These are phyloP conservation scores for Cymbopogon flexuosus DNA, from an alignment of 202 grass and related monocot species.

Conservation along the genomic window DNA sequence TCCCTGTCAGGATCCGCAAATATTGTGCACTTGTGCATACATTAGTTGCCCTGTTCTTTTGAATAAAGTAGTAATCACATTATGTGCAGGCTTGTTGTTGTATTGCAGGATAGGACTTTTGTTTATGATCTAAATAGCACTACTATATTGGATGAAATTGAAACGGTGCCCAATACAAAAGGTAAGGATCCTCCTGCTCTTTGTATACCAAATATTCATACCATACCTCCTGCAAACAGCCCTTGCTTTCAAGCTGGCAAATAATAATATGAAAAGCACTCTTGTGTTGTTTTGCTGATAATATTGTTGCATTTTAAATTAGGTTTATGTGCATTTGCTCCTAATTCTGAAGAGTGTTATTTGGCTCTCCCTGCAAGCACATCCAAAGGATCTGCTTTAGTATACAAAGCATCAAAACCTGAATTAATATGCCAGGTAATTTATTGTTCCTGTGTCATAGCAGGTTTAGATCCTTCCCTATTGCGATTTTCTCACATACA, in stretches of 20 bases:
- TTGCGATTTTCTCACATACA: not conserved
- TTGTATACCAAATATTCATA: not conserved
- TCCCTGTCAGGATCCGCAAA: not conserved
- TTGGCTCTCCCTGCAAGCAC: slow-evolving; percentile 87
- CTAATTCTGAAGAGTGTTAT: slow-evolving; percentile 76
- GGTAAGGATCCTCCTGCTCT: slow-evolving; percentile 40
- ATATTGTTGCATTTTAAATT: slow-evolving; percentile 8
- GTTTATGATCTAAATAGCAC: slow-evolving; percentile 77
- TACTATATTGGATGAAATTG: slow-evolving; percentile 83
- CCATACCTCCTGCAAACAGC: not conserved
- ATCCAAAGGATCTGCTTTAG: slow-evolving; percentile 79
- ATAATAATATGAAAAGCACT: not conserved
- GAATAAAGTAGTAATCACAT: slow-evolving; percentile 40
- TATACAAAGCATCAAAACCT: slow-evolving; percentile 82
- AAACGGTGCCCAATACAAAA: slow-evolving; percentile 77
- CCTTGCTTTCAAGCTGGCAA: not conserved
- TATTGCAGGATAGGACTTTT: slow-evolving; percentile 81
- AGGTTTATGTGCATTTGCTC: slow-evolving; percentile 95
- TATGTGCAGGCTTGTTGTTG: slow-evolving; percentile 86
- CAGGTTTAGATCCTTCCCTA: not conserved
- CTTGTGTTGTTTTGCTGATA: not conserved
- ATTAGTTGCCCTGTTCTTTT: slow-evolving; percentile 21
- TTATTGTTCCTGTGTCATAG: not conserved
- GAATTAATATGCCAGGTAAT: slow-evolving; percentile 92
- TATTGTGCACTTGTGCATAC: not conserved